phyloP scores from a whole-genome alignment of 768 basidiomycete genomes.

The Dioszegia aurantiaca region DNA sequence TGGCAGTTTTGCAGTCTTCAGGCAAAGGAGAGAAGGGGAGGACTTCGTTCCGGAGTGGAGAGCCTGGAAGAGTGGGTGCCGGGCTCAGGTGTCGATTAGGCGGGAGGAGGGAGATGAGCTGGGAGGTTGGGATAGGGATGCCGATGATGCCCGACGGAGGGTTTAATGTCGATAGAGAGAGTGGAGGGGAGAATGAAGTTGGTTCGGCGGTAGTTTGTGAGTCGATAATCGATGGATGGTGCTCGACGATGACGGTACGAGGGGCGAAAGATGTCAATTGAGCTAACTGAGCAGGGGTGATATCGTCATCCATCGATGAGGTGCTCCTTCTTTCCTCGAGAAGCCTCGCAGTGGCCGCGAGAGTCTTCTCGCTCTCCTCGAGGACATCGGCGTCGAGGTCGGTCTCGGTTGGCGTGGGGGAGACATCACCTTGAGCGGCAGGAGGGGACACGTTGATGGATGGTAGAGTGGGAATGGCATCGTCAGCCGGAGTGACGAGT shows the following conservation, averaged over 20 bases:
- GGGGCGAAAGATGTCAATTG: background rate
- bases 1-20: background rate
- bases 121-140: background rate
- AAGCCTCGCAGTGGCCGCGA: too few species aligned
- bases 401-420: conserved; percentile 9
- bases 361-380: too few species aligned
- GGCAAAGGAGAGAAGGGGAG: background rate
- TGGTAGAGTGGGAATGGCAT: background rate
- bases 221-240: background rate
- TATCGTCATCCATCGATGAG: background rate
- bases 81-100: background rate
- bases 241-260: background rate
- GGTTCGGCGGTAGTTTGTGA: background rate
- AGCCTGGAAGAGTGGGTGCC: background rate
- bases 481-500: background rate
- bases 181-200: background rate
- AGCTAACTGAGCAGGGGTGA: background rate
- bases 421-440: background rate
- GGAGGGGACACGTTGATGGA: background rate
- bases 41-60: conserved; percentile 9
- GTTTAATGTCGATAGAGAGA: background rate
- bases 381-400: too few species aligned
- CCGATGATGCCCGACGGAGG: background rate
- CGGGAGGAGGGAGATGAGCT: background rate
- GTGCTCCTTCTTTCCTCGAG: too few species aligned